Conservation (phyloP, 176 grass and related monocot genomes). For the Miscanthus lutarioriparius region DNA sequence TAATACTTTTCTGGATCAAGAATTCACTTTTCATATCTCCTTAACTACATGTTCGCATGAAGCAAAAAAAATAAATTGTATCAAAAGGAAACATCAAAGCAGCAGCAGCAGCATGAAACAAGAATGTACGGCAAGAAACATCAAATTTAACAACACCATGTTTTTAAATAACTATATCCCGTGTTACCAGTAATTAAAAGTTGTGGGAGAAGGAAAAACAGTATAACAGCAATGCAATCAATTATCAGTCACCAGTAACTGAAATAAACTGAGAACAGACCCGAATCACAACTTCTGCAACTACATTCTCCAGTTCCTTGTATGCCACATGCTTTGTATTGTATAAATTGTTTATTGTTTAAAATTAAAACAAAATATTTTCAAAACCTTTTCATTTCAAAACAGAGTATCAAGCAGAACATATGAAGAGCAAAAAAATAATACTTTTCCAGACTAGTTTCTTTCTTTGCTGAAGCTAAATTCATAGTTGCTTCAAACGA, state of each 20-base stretch:
- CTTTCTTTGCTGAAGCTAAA: background rate
- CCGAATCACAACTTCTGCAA: background rate
- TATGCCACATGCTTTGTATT: background rate
- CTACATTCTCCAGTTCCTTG: background rate
- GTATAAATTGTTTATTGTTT: background rate
- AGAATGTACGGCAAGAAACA: constrained; percentile 4
- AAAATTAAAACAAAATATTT: background rate
- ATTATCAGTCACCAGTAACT: background rate
- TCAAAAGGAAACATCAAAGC: background rate
- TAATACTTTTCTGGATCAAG: background rate
- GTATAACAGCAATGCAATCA: background rate
- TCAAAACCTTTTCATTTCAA: background rate
- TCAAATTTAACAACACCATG: background rate
- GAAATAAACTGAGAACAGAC: background rate
- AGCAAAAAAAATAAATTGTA: constrained; percentile 4
- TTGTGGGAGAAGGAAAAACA: background rate
- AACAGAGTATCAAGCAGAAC: background rate
- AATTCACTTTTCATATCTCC: background rate
- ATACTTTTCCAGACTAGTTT: background rate
- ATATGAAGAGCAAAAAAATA: background rate
- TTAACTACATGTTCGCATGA: background rate
- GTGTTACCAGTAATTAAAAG: background rate
- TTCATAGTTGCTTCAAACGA: background rate
- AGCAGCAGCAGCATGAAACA: background rate
- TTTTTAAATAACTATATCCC: background rate